Percentiles rank a stretch among this genome's conserved stretches.
phyloP scores from a whole-genome alignment of 2,329 filamentous ascomycete genomes.

The Diaporthe helianthi region DNA sequence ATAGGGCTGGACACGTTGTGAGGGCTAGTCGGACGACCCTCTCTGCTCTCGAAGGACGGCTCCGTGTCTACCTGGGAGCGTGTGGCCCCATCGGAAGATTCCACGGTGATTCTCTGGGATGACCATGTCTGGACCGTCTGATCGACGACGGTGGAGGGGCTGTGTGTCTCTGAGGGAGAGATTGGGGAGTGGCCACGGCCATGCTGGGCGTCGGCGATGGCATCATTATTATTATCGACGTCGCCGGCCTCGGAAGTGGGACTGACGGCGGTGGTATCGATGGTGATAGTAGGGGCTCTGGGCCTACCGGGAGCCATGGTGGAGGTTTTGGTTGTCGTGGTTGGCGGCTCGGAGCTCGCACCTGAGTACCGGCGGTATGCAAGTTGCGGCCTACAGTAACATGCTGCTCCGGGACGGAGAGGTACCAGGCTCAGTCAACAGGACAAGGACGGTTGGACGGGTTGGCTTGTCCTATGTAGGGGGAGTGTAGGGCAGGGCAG shows the following conservation, averaged over 20 bases:
- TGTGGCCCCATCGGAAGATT: slow-evolving; percentile 38
- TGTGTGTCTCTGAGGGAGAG: slow-evolving; percentile 50
- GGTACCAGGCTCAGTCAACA: not conserved
- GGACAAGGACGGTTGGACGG: not conserved
- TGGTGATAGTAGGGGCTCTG: slow-evolving; percentile 60
- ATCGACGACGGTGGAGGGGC: slow-evolving; percentile 48
- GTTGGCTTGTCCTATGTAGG: slow-evolving; percentile 19
- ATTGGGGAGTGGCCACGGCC: slow-evolving; percentile 44
- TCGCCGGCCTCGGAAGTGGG: slow-evolving; percentile 41
- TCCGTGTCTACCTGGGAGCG: slow-evolving; percentile 57
- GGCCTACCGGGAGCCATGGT: slow-evolving; percentile 41
- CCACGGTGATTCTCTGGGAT: slow-evolving; percentile 41
- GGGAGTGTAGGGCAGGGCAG: not conserved
- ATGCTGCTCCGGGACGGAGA: slow-evolving; percentile 28
- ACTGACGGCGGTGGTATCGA: slow-evolving; percentile 56
- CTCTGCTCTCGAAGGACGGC: slow-evolving; percentile 70
- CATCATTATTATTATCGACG: slow-evolving; percentile 41
- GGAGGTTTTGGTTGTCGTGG: not conserved
- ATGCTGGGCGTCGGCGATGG: slow-evolving; percentile 37
- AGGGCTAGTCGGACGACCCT: slow-evolving; percentile 73
- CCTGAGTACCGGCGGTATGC: slow-evolving; percentile 5
- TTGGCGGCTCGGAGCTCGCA: slow-evolving; percentile 15
- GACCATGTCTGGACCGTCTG: slow-evolving; percentile 41
- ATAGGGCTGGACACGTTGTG: slow-evolving; percentile 73
- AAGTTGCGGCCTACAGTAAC: slow-evolving; percentile 19